phyloP scores from a whole-genome alignment of 352 stramenopile species.

The Blastocystis sp. region DNA sequence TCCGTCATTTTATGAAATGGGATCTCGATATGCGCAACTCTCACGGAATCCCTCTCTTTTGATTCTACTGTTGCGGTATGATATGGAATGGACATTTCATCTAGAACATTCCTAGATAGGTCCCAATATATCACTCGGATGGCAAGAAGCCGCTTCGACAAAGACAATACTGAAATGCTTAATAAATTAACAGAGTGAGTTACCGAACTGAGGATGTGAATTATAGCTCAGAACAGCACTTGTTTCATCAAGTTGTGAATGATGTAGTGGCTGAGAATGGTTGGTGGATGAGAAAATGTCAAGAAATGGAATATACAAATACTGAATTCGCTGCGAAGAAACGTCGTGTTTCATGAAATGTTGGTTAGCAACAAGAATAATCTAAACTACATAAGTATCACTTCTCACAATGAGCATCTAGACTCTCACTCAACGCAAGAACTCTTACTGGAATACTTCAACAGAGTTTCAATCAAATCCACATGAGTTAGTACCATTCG shows the following conservation, averaged over 20 bases:
- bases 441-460: neutral
- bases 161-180: neutral
- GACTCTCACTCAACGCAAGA: neutral
- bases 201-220: neutral
- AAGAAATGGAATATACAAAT: neutral
- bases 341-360: neutral
- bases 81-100: neutral
- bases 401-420: neutral
- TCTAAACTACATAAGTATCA: neutral
- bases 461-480: neutral
- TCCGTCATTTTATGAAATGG: neutral
- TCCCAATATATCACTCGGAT: neutral
- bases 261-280: neutral
- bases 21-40: neutral
- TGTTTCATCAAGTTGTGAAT: neutral
- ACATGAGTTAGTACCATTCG: constrained; percentile 51
- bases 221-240: neutral
- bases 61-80: neutral
- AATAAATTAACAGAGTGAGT: neutral
- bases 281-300: neutral
- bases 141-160: neutral
- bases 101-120: neutral
- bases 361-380: neutral
- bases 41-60: neutral
- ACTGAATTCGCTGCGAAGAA: neutral